Base-by-base conservation (phyloP, 148 eudicot species). In the Cornus kousa region DNA sequence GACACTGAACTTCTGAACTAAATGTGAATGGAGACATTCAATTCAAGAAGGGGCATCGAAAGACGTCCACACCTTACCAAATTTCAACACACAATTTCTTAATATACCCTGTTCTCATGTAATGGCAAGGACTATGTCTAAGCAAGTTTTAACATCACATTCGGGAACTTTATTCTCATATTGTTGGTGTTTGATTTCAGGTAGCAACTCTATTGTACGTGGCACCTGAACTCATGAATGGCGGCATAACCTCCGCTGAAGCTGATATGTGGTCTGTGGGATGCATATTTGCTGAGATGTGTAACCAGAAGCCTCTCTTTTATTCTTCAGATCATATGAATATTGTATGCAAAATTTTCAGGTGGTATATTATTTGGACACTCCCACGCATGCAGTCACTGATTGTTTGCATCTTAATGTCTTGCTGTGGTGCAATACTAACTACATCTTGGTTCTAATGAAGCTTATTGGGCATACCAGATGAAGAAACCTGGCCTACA, bases 201-300 rank as follows among this genome's bases (percentile, higher is more conserved):
- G 20, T 16, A n/a, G n/a, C 5, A 60, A 12, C 66, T 16, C 5
- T 60, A 5, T n/a, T 2, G 20, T 60, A 60, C 66, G 14, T 2
- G 22, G 66, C 66, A 12, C 66, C 66, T 16, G 66, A 60, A n/a
- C 17, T 60, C 33, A 0, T 66, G 6, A 14, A 23, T 66, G 33
- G 68, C 28, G 3, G 0, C 33, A 12, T 1, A 66, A 66, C 7
- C 68, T 23, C 33, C 9, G 5, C 13, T 9, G 4, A 33, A 23
- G 68, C 23, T 66, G 68, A 66, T 66, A 3, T 66, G 33, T 66
- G 68, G 68, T 23, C 33, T 66, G 68, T 66, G 33, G 68, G 68
- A 9, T 66, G 33, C 9, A 66, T 23, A 66, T 66, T 66, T 23
- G 68, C 68, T 66, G 68, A 66, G 33, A 66, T 23, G 68, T 31